A percentile compares a stretch with the other conserved stretches of the same genome.
Evolutionary conservation across 129 eudicot species (phyloP).

Genomic region (Tagetes patula): DNA sequence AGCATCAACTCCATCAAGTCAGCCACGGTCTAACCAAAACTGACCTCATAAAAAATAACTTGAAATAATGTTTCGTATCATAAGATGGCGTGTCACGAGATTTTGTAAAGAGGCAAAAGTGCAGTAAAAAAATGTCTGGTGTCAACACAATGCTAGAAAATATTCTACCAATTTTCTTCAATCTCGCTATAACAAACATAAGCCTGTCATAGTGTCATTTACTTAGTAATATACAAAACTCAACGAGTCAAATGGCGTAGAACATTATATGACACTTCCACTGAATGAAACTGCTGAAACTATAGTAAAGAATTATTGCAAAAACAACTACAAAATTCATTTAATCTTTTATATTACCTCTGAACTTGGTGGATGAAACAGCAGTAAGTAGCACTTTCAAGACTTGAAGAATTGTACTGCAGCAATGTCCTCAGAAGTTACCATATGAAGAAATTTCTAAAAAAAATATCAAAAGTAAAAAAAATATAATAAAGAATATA

Average conservation of each 20-base stretch:
- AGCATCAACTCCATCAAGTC: conserved; percentile 1
- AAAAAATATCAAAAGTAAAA: background rate
- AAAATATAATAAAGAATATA: conserved; percentile 9
- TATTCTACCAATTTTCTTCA: background rate
- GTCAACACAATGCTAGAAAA: background rate
- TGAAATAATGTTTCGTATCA: conserved; percentile 12
- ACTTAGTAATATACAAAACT: background rate
- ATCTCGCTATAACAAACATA: background rate
- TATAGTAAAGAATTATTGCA: background rate
- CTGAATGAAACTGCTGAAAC: conserved; percentile 3
- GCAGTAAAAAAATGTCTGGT: background rate
- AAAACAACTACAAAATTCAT: conserved; percentile 1
- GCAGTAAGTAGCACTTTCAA: conserved; percentile 96
- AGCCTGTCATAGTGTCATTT: background rate
- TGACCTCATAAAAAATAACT: background rate
- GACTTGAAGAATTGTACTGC: conserved; percentile 93
- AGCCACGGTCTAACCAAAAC: background rate
- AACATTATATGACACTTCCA: background rate
- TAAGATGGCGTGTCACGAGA: background rate
- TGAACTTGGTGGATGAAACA: conserved; percentile 79
- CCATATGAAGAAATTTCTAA: background rate
- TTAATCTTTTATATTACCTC: conserved; percentile 54
- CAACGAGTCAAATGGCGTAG: background rate
- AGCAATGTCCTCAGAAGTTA: conserved; percentile 27
- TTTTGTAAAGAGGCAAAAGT: background rate